These are phyloP conservation scores for Penicillium sp. DNA, from an alignment of 2,329 filamentous ascomycete species.

Conservation along the genomic window DNA sequence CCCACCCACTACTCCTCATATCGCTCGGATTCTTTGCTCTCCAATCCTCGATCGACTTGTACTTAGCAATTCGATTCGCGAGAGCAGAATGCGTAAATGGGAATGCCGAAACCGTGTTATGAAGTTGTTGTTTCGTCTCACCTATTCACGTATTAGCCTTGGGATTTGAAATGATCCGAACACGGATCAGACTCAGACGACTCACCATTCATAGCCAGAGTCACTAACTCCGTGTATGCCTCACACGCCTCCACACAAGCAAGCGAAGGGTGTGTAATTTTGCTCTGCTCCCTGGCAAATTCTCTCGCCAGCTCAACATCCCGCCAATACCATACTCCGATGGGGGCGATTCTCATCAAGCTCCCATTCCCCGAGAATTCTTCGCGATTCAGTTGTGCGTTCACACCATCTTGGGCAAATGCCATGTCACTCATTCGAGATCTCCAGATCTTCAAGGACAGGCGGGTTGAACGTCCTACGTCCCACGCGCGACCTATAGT, in stretches of 20 bases:
- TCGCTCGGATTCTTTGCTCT: slow-evolving; percentile 15
- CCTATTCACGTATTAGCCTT: slow-evolving; percentile 5
- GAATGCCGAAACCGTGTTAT: slow-evolving; percentile 5
- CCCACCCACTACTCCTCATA: slow-evolving; percentile 43
- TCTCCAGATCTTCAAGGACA: slow-evolving; percentile 36
- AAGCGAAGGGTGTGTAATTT: slow-evolving; percentile 41
- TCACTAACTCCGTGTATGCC: slow-evolving; percentile 38
- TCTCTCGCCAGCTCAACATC: slow-evolving; percentile 24
- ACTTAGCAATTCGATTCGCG: slow-evolving; percentile 7
- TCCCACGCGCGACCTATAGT: slow-evolving; percentile 41
- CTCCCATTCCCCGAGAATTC: slow-evolving; percentile 41
- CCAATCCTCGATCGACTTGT: slow-evolving; percentile 29
- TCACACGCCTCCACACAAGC: slow-evolving; percentile 44
- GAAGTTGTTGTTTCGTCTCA: slow-evolving; percentile 18
- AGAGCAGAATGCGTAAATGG: slow-evolving; percentile 14
- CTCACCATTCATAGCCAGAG: slow-evolving; percentile 29
- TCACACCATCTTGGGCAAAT: slow-evolving; percentile 20
- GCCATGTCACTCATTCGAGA: slow-evolving; percentile 1
- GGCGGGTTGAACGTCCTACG: slow-evolving; percentile 38
- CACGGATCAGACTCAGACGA: slow-evolving; percentile 8
- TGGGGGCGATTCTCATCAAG: slow-evolving; percentile 45
- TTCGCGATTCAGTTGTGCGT: slow-evolving; percentile 16
- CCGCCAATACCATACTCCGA: slow-evolving; percentile 35
- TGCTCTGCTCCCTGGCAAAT: slow-evolving; percentile 29
- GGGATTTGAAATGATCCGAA: not conserved